Evolutionary conservation across 805 yeast species (phyloP).

Genomic region (Wickerhamomyces pijperi): DNA sequence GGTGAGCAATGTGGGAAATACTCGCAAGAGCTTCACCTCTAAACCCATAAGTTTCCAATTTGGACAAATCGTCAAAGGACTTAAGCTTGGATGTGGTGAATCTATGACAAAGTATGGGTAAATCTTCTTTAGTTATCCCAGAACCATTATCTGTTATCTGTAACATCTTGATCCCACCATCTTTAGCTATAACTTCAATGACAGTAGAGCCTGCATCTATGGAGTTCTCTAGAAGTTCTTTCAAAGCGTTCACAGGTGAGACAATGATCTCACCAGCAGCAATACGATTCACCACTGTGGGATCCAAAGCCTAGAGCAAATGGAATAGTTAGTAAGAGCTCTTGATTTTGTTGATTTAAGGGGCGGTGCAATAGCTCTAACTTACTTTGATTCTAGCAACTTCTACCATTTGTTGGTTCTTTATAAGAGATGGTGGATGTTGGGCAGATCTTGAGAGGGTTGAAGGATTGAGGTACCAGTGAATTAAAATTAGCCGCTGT

Average conservation of each 20-base stretch:
- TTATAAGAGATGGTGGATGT: no score
- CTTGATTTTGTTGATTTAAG: no score
- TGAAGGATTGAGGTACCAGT: no score
- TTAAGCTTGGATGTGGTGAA: slow-evolving; percentile 83
- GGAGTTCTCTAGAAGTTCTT: slow-evolving; percentile 86
- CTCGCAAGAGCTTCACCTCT: slow-evolving; percentile 95
- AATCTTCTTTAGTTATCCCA: slow-evolving; percentile 68
- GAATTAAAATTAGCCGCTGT: no score
- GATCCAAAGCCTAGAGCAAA: slow-evolving; percentile 37
- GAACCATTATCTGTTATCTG: slow-evolving; percentile 85
- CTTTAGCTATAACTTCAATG: slow-evolving; percentile 74
- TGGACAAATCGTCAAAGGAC: slow-evolving; percentile 62
- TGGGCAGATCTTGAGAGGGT: no score
- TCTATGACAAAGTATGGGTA: slow-evolving; percentile 75
- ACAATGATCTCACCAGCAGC: slow-evolving; percentile 97
- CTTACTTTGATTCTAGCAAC: neutral
- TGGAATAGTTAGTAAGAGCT: no score
- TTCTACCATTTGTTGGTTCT: neutral
- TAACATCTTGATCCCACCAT: slow-evolving; percentile 81
- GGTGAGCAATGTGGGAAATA: slow-evolving; percentile 79
- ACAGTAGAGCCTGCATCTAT: slow-evolving; percentile 73
- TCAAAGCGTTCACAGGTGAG: slow-evolving; percentile 89
- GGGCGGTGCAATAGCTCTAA: no score
- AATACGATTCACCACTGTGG: slow-evolving; percentile 71
- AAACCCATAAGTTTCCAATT: slow-evolving; percentile 79